Evolutionary conservation across 1,139 yeast species (phyloP).

Genomic region (Kurtzmaniella natalensis): DNA sequence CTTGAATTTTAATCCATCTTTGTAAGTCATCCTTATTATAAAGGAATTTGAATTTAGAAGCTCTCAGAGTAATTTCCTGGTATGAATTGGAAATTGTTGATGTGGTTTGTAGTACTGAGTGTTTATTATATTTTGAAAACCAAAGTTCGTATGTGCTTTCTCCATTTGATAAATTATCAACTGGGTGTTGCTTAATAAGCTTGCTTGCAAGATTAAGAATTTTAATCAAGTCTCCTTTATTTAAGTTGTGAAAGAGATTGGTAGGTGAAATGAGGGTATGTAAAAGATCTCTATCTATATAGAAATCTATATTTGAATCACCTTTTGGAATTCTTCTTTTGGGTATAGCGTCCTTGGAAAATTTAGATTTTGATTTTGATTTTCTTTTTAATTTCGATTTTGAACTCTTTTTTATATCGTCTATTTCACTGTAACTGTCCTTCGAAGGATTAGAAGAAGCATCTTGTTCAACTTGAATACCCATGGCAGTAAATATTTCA

Average conservation of each 20-base stretch:
- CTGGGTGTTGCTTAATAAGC: conserved; percentile 26
- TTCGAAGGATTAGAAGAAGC: background rate
- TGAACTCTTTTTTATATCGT: background rate
- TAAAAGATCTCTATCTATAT: conserved; percentile 32
- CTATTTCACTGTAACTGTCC: conserved; percentile 1
- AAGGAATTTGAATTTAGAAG: background rate
- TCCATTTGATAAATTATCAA: conserved; percentile 18
- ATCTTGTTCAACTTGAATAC: background rate
- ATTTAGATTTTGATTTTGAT: background rate
- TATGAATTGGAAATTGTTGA: conserved; percentile 12
- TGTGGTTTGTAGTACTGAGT: conserved; percentile 24
- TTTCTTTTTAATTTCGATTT: background rate
- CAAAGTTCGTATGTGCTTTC: conserved; percentile 28
- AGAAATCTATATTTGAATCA: conserved; percentile 12
- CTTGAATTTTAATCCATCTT: conserved; percentile 23
- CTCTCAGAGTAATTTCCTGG: background rate
- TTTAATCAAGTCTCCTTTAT: conserved; percentile 29
- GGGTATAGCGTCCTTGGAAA: conserved; percentile 5
- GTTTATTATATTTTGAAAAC: conserved; percentile 29
- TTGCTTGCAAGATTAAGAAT: conserved; percentile 33
- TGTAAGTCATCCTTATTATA: conserved; percentile 7
- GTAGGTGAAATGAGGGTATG: conserved; percentile 39
- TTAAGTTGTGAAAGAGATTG: conserved; percentile 23
- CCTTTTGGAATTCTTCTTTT: background rate
- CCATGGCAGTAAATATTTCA: conserved; percentile 29